A percentile compares a stretch with the other conserved stretches of the same genome.
phyloP scores from a whole-genome alignment of 306 rosid species.

The Argentina anserina region DNA sequence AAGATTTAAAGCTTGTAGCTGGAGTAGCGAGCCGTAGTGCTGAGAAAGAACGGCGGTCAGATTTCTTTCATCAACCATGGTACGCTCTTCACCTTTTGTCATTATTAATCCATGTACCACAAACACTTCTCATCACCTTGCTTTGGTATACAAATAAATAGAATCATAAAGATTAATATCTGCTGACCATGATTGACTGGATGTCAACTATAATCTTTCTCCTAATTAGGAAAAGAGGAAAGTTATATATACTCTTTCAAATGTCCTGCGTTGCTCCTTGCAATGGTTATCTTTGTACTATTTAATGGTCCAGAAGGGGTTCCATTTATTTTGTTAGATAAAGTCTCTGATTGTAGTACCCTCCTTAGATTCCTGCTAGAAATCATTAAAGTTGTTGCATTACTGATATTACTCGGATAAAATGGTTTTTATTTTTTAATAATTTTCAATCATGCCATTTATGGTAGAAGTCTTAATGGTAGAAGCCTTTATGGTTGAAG shows the following conservation, averaged over 20 bases:
- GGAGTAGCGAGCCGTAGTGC: constrained; percentile 91
- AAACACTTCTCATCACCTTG: neutral
- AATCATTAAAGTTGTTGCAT: neutral
- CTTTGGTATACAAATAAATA: neutral
- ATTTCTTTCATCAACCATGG: constrained; percentile 97
- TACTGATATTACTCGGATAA: neutral
- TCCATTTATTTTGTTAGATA: neutral
- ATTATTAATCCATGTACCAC: neutral
- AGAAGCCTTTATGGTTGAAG: neutral
- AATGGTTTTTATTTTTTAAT: no score
- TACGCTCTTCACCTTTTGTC: constrained; percentile 29
- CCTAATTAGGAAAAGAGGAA: neutral
- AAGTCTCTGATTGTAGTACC: neutral
- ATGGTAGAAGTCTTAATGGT: no score
- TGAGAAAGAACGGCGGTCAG: constrained; percentile 87
- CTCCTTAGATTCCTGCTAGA: neutral
- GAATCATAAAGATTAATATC: neutral
- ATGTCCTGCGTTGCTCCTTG: neutral
- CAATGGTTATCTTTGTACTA: neutral
- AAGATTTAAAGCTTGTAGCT: constrained; percentile 78
- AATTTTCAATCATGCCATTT: no score
- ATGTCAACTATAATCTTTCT: neutral
- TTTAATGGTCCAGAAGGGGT: neutral
- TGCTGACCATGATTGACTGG: neutral
- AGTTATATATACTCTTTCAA: neutral